phyloP scores from a whole-genome alignment of 805 yeast genomes.

The Candida khao-thaluensis region DNA sequence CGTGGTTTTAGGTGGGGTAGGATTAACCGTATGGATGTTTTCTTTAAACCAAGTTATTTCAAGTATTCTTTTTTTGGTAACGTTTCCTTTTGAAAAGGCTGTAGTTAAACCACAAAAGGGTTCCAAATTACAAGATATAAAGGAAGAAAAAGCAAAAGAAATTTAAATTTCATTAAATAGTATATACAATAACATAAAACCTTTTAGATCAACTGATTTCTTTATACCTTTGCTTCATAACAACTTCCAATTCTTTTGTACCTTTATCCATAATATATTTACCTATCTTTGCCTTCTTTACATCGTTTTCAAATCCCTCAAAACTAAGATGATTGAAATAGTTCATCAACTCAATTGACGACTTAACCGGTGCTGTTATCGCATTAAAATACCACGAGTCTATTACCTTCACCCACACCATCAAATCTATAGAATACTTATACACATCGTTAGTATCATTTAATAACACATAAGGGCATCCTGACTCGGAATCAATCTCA shows the following conservation, averaged over 20 bases:
- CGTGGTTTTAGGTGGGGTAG: slow-evolving; percentile 60
- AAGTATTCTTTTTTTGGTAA: slow-evolving; percentile 19
- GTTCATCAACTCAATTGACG: slow-evolving; percentile 1
- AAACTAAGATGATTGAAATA: slow-evolving; percentile 13
- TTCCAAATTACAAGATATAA: neutral
- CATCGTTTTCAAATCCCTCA: slow-evolving; percentile 15
- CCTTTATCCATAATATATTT: slow-evolving; percentile 14
- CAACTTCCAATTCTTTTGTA: slow-evolving; percentile 14
- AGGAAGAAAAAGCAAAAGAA: neutral
- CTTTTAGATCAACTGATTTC: slow-evolving; percentile 7
- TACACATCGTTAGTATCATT: slow-evolving; percentile 36
- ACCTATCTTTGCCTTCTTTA: slow-evolving; percentile 13
- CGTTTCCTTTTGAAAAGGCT: slow-evolving; percentile 20
- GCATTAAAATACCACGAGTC: slow-evolving; percentile 43
- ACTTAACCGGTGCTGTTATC: neutral
- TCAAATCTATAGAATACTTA: slow-evolving; percentile 40
- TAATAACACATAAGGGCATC: slow-evolving; percentile 43
- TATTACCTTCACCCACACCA: slow-evolving; percentile 47
- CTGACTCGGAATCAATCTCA: slow-evolving; percentile 35
- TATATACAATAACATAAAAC: neutral
- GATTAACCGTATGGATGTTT: slow-evolving; percentile 58
- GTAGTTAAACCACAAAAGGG: slow-evolving; percentile 13
- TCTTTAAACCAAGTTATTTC: slow-evolving; percentile 34
- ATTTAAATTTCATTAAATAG: neutral
- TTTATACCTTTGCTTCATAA: slow-evolving; percentile 17